Evolutionary conservation across 169 alveolate species (phyloP).

Genomic region (Plasmodium gonderi): DNA sequence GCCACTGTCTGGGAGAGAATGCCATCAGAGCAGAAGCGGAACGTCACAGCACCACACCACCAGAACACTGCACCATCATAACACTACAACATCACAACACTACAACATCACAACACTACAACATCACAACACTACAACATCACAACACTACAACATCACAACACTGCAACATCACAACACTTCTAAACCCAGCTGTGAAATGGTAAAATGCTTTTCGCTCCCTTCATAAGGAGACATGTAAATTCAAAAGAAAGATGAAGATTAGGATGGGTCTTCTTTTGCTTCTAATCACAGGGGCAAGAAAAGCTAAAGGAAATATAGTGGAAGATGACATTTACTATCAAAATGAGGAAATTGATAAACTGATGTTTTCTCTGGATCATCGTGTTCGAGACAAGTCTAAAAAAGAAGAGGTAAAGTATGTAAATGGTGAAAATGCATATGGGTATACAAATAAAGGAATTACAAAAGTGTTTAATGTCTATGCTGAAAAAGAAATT

Average conservation of each 20-base stretch:
- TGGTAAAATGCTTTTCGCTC: background rate
- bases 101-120: too few relatives aligned
- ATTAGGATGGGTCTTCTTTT: background rate
- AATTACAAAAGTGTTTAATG: background rate
- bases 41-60: too few relatives aligned
- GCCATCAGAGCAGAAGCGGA: too few relatives aligned
- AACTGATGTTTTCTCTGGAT: conserved; percentile 34
- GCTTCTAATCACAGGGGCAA: background rate
- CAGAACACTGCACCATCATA: too few relatives aligned
- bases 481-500: background rate
- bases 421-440: conserved; percentile 23
- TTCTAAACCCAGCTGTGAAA: background rate
- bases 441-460: conserved; percentile 26
- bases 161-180: background rate
- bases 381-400: conserved; percentile 29
- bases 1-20: too few relatives aligned
- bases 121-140: too few relatives aligned
- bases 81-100: too few relatives aligned
- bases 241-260: background rate
- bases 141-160: too few relatives aligned
- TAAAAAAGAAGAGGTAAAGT: background rate
- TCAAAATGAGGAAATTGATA: conserved; percentile 4
- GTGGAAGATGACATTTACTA: conserved; percentile 18
- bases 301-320: background rate
- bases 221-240: background rate